Evolutionary conservation across 2,329 filamentous ascomycete species (phyloP), one percentile per base, ranked within the genome.

Genomic region (Alternaria infectoria): DNA sequence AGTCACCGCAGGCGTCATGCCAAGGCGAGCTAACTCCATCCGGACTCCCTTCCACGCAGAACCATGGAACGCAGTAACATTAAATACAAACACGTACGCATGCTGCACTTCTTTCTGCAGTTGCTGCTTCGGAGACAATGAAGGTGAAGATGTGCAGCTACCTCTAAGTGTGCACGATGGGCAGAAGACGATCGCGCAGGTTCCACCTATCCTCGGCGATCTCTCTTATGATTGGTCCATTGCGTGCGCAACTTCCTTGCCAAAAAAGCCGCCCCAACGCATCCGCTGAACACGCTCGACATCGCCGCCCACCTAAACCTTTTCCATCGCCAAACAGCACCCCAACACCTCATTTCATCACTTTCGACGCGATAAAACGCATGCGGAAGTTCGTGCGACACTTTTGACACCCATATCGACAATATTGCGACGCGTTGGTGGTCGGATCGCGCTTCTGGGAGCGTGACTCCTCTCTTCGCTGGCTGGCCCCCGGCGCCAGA

Each of bases 381-480:
- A 68, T 64, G 63, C 67, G 66, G 68, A 67, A 67, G 63, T 61
- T 54, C 51, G 57, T 62, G 69, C 68, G 67, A 73, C 70, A 69
- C 66, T 62, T 76, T 74, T 73, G 65, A 74, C 50, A 71, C 72
- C 74, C 65, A 73, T 70, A 73, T 74, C 58, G 61, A 52, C 61
- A 73, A 64, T 77, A 73, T 75, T 73, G 51, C 59, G 65, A 59
- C 74, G 68, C 68, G 71, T 72, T 67, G 66, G 66, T 66, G 66
- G 68, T 72, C 68, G 69, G 51, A 71, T 52, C 70, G 67, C 46
- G 51, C 54, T 60, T 54, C 63, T 68, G 66, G 61, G 68, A 59
- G 65, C 65, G 67, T 62, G 63, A 62, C 62, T 62, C 64, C 55
- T 57, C 52, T 59, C 51, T 59, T 57, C 59, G 65, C 61, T 64